A percentile compares a stretch with the other conserved stretches of the same genome.
These are phyloP conservation scores for Acacia crassicarpa DNA, from an alignment of 306 rosid species.

Conservation along the genomic window DNA sequence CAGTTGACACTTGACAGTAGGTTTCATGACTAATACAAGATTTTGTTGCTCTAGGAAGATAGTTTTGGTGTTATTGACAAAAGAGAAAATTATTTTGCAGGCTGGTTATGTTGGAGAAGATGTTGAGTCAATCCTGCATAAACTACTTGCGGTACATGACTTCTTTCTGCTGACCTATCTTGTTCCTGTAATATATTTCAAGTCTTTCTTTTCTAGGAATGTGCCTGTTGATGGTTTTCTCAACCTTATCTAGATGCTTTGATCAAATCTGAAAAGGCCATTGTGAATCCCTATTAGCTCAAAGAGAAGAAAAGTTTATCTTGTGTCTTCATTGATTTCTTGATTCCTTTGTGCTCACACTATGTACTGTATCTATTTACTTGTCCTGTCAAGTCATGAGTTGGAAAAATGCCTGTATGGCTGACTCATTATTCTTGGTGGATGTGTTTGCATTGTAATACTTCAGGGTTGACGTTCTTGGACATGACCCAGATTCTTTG, in stretches of 20 bases:
- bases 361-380: background rate
- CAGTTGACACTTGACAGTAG: background rate
- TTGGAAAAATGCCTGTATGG: background rate
- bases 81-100: constrained; percentile 51
- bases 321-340: constrained; percentile 2
- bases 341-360: background rate
- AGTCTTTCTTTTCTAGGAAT: background rate
- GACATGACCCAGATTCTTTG: background rate
- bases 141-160: constrained; percentile 69
- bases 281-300: background rate
- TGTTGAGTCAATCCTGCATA: constrained; percentile 83
- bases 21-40: background rate
- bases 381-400: constrained; percentile 6
- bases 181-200: constrained; percentile 4
- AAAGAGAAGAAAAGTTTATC: background rate
- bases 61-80: constrained; percentile 13
- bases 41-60: constrained; percentile 18
- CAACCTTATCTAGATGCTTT: constrained; percentile 3
- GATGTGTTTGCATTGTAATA: background rate
- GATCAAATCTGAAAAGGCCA: background rate
- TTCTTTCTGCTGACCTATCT: constrained; percentile 21
- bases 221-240: background rate
- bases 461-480: background rate
- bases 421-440: background rate
- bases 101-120: constrained; percentile 97